Evolutionary conservation across 2,329 filamentous ascomycete genomes (phyloP), one percentile per base, ranked within the genome.

Genomic region (Venturia effusa): DNA sequence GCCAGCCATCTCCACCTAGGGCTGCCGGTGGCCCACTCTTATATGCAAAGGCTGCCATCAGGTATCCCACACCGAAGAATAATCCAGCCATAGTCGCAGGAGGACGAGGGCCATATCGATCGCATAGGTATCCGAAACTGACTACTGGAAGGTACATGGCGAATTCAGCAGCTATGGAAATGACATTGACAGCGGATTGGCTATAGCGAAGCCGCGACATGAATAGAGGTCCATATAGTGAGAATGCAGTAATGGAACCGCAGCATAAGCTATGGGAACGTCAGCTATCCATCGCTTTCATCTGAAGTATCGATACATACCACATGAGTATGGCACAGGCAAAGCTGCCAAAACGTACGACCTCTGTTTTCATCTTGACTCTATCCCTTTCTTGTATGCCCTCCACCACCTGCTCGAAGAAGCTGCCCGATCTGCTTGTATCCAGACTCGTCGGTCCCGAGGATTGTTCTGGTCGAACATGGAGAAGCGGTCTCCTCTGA

Each of bases 101-200:
- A 13, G 89, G 86, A 1, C 87, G 86, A 0, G 93, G 90, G 0
- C 91, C 91, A 67, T 89, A 84, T 60, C 93, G 88, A 76, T 99
- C 94, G 79, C 93, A 97, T 61, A 96, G 79, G 75, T 93, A 96
- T 43, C 94, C 94, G 70, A 96, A 88, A 48, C 94, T 70, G 2
- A 93, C 89, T 2, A 97, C 92, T n/a, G 90, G 90, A 5, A 97
- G 82, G 77, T 99, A 99, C 78, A 96, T 87, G 43, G 90, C 88
- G 45, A 97, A 79, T 73, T 92, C 93, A 64, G 91, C 91, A 19
- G 88, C 87, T 69, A 95, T 95, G 66, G 90, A 89, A 57, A 97
- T 86, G 37, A 88, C 85, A 75, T 97, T 97, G 75, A 99, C 91
- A 74, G 94, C 90, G 67, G 94, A 84, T 76, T 99, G 94, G 3